A percentile compares a stretch with the other conserved stretches of the same genome.
Evolutionary conservation across 192 early-diverging fungal genomes (phyloP).

Genomic region (Coemansia sp.): DNA sequence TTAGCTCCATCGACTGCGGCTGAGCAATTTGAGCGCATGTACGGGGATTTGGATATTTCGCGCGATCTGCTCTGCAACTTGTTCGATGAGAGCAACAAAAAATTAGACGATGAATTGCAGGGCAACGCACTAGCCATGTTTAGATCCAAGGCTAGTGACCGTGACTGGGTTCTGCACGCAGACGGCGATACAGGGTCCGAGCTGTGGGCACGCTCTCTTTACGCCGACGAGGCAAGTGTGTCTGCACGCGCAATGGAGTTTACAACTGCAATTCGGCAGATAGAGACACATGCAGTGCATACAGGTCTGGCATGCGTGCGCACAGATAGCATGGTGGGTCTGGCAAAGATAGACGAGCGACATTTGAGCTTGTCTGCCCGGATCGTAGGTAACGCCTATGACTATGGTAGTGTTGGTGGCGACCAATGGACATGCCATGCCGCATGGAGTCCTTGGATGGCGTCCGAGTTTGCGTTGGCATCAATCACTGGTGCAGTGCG

Average conservation of each 20-base stretch:
- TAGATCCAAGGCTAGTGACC: background rate
- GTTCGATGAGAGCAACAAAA: background rate
- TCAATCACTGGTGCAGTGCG: conserved; percentile 27
- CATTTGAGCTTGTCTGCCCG: background rate
- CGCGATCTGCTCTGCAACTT: background rate
- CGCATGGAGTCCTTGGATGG: conserved; percentile 37
- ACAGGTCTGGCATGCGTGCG: conserved; percentile 35
- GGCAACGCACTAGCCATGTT: background rate
- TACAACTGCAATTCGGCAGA: conserved; percentile 38
- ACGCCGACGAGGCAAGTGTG: background rate
- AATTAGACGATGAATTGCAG: background rate
- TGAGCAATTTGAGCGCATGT: conserved; percentile 7
- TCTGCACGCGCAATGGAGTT: conserved; percentile 23
- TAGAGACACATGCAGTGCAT: conserved; percentile 12
- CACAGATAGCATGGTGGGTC: conserved; percentile 37
- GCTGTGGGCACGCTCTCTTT: conserved; percentile 19
- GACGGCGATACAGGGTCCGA: conserved; percentile 36
- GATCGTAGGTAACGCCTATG: conserved; percentile 17
- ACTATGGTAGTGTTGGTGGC: conserved; percentile 18
- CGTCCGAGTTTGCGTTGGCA: conserved; percentile 32
- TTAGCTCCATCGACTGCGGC: conserved; percentile 11
- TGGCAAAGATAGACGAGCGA: background rate
- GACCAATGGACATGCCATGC: conserved; percentile 36
- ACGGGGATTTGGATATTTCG: conserved; percentile 24
- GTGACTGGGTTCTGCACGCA: conserved; percentile 30